These are phyloP conservation scores for Magnusiomyces paraingens DNA, from an alignment of 1,139 yeast genomes.

Conservation along the genomic window DNA sequence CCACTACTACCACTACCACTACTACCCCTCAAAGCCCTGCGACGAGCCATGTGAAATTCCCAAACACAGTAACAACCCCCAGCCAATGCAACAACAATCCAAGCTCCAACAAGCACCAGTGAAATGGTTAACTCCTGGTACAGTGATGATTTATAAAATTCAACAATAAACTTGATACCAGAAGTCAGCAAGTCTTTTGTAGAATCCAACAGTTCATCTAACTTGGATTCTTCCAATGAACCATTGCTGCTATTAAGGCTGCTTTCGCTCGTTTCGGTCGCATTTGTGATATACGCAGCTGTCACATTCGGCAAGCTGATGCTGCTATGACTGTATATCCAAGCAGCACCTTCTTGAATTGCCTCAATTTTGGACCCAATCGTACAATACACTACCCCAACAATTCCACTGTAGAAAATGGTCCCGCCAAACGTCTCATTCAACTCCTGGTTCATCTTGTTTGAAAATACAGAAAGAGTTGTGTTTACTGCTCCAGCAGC, in stretches of 20 bases:
- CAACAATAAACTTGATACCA: conserved; percentile 17
- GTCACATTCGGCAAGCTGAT: conserved; percentile 46
- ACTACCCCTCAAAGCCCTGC: too few species aligned
- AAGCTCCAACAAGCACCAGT: conserved; percentile 18
- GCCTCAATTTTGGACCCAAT: conserved; percentile 63
- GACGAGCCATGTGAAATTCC: too few species aligned
- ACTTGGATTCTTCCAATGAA: background rate
- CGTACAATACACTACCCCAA: conserved; percentile 65
- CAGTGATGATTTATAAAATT: conserved; percentile 19
- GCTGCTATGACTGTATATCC: conserved; percentile 65
- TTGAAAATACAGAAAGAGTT: conserved; percentile 47
- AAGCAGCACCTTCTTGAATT: conserved; percentile 64
- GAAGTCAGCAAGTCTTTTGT: conserved; percentile 14
- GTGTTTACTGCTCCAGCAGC: conserved; percentile 50
- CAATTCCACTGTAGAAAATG: conserved; percentile 53
- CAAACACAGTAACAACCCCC: conserved; percentile 21
- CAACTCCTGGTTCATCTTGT: conserved; percentile 49
- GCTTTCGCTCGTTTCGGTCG: background rate
- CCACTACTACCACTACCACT: too few species aligned
- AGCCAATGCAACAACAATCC: conserved; percentile 23
- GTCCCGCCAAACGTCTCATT: conserved; percentile 59
- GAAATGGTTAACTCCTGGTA: conserved; percentile 24
- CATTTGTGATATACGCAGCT: conserved; percentile 8
- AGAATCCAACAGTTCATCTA: conserved; percentile 7
- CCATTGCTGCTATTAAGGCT: background rate